Evolutionary conservation across 2,329 filamentous ascomycete species (phyloP).

Genomic region (Bipolaris cookei): DNA sequence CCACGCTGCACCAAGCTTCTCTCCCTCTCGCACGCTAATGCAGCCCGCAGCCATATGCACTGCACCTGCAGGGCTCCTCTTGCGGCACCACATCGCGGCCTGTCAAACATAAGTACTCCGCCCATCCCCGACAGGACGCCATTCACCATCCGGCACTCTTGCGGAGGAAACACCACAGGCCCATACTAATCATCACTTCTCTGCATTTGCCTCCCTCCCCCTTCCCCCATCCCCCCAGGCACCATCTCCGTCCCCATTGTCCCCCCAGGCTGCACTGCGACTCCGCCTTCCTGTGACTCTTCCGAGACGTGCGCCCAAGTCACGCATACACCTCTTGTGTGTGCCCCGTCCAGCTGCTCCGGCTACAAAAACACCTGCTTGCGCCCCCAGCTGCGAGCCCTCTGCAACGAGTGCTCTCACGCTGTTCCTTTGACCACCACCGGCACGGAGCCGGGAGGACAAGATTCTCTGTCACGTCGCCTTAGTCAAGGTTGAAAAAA

Average conservation of each 20-base stretch:
- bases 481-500: constrained; percentile 37
- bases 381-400: constrained; percentile 24
- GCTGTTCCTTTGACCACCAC: constrained; percentile 35
- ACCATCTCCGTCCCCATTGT: constrained; percentile 33
- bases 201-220: constrained; percentile 17
- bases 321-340: constrained; percentile 40
- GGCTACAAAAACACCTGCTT: constrained; percentile 25
- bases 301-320: constrained; percentile 35
- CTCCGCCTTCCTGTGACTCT: constrained; percentile 43
- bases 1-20: constrained; percentile 47
- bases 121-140: constrained; percentile 28
- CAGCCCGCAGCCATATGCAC: constrained; percentile 24
- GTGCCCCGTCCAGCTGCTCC: constrained; percentile 24
- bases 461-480: constrained; percentile 25
- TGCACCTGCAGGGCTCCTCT: constrained; percentile 27
- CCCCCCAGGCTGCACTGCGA: constrained; percentile 17
- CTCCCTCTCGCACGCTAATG: constrained; percentile 45
- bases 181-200: constrained; percentile 23
- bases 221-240: constrained; percentile 40
- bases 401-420: constrained; percentile 21
- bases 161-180: constrained; percentile 29
- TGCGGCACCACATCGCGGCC: constrained; percentile 15
- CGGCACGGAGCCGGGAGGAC: constrained; percentile 41
- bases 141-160: constrained; percentile 28
- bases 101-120: constrained; percentile 41